These are phyloP conservation scores for Prunus davidiana DNA, from an alignment of 306 rosid genomes.

Conservation along the genomic window DNA sequence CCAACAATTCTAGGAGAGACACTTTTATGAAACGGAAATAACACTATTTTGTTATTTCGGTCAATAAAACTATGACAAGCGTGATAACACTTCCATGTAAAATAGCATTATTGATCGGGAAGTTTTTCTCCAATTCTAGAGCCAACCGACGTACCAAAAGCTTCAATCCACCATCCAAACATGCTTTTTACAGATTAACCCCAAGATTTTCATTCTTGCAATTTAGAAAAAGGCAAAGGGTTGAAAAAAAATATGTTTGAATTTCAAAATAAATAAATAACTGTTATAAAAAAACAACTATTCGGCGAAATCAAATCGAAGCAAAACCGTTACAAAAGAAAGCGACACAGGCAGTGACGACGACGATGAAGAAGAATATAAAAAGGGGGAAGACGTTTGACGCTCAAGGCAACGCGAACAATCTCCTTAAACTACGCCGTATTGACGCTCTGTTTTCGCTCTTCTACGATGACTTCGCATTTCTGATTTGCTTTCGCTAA, in stretches of 20 bases:
- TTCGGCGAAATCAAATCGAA: conserved; percentile 2
- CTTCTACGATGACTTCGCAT: background rate
- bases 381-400: conserved; percentile 9
- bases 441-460: background rate
- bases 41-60: too few relatives aligned
- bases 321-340: conserved; percentile 25
- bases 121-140: too few relatives aligned
- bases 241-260: background rate
- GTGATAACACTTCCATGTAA: too few relatives aligned
- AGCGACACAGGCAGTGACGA: conserved; percentile 13
- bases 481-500: conserved; percentile 19
- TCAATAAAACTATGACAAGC: fast-evolving
- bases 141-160: too few relatives aligned
- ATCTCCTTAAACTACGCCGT: conserved; percentile 22
- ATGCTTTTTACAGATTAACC: too few relatives aligned
- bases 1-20: background rate
- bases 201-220: too few relatives aligned
- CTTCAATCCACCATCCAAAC: too few relatives aligned
- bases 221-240: background rate
- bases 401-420: conserved; percentile 7
- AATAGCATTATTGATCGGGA: too few relatives aligned
- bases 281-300: background rate
- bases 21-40: too few relatives aligned
- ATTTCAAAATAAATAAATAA: background rate
- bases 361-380: background rate